These are phyloP conservation scores for Davidsoniella virescens DNA, from an alignment of 2,329 filamentous ascomycete species.

Conservation along the genomic window DNA sequence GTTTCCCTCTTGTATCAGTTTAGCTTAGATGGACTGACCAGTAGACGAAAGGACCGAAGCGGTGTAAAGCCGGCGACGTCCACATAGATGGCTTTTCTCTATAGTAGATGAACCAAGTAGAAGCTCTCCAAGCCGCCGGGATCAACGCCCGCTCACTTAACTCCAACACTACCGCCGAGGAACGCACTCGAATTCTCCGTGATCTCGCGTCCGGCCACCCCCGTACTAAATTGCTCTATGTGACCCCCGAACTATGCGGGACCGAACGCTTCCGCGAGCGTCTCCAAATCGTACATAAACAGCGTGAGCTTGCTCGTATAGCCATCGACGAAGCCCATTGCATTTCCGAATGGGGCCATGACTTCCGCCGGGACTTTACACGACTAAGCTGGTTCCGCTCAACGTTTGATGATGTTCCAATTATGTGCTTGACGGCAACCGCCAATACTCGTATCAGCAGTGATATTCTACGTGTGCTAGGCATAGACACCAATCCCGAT, in stretches of 20 bases:
- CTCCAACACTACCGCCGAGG: constrained; percentile 52
- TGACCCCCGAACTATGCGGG: constrained; percentile 80
- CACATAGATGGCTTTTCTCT: no score
- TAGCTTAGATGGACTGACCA: background rate
- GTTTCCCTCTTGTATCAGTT: background rate
- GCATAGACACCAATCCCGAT: constrained; percentile 41
- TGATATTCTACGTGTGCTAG: constrained; percentile 67
- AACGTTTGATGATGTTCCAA: constrained; percentile 67
- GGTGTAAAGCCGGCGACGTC: no score
- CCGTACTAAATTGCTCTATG: constrained; percentile 67
- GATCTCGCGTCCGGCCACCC: constrained; percentile 85
- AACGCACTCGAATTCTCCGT: constrained; percentile 53
- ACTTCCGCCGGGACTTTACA: constrained; percentile 89
- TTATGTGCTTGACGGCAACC: constrained; percentile 86
- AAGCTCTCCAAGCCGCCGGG: constrained; percentile 54
- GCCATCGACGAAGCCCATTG: constrained; percentile 93
- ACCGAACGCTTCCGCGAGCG: constrained; percentile 60
- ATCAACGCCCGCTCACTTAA: constrained; percentile 78
- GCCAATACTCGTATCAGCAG: constrained; percentile 64
- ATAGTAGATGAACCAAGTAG: constrained; percentile 73
- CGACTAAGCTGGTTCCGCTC: constrained; percentile 71
- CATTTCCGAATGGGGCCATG: constrained; percentile 95
- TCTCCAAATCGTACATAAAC: constrained; percentile 56
- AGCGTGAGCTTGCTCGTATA: constrained; percentile 72
- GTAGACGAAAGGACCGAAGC: background rate